Evolutionary conservation across 2,329 filamentous ascomycete species (phyloP), one percentile per base, ranked within the genome.

Genomic region (Scorias spongiosa): DNA sequence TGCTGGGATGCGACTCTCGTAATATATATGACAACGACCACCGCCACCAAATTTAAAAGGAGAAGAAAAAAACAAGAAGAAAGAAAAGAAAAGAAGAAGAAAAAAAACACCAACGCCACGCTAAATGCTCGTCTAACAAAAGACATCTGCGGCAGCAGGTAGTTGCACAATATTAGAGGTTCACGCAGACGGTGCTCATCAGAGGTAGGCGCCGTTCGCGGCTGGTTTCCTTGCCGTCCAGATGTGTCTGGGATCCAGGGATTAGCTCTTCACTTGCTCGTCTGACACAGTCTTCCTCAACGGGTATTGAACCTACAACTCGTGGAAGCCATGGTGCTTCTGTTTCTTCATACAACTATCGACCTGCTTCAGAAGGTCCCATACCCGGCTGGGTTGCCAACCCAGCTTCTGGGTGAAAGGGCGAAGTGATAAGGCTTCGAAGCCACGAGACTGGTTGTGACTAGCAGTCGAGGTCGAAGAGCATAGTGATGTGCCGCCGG

Each of bases 331-430:
- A 20, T 45, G 40, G 18, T 44, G 15, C 6, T 43, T 40, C 15
- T 49, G 40, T 10, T 55, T 46, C 2, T 45, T 39, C 14, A 52
- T 46, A 75, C 76, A 62, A 79, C 79, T 52, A 79, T 73, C 42
- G 74, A 75, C 53, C 78, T 75, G 54, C 75, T 75, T 70, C 2
- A 69, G 64, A 39, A 79, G 68, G 30, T 93, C 66, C 12, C 70
- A 68, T 44, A 93, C 79, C 48, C 83, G 61, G 30, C 59, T 68
- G 39, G 67, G 58, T 38, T 70, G 66, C 75, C 76, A 84, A 29
- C 66, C 62, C 42, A 76, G 74, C 37, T 79, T 68, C 46, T 79
- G 74, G 39, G 75, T 80, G 57, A 95, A 72, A 18, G 56, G 50
- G 17, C 48, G 46, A 55, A 58, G 54, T 20, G 49, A 50, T 29